Evolutionary conservation across 176 grass and related monocot genomes (phyloP), one percentile per base, ranked within the genome.

Genomic region (Oryza nivara): DNA sequence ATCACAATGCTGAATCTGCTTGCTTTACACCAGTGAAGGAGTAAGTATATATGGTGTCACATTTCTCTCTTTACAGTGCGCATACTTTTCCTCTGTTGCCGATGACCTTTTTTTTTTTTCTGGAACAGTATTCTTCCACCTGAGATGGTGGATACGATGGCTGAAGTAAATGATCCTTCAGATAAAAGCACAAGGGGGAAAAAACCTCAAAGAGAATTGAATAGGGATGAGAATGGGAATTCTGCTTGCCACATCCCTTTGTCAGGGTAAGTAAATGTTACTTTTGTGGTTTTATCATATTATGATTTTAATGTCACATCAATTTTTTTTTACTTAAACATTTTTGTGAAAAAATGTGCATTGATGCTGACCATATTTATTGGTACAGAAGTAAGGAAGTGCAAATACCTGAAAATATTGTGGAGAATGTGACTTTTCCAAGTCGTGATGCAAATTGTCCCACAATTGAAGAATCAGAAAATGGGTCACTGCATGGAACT

Each of bases 1-100:
- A 64, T 36, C 74, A 78, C 20, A 83, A 90, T 73, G 65, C 88
- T 16, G 63, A 72, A 83, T 87, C 89, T 86, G 87, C 80, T 82
- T 94, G 91, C 75, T 99, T 92, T 87, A 92, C 91, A 41, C 91
- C 86, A 54, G 75, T 94, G 67, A 81, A 82, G 78, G 93, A 96
- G 96, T 99, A 92, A 85, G 96, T 92, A 83, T 70, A 81, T 43
- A 15, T 11, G 81, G 35, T 22, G 26, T 79, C 72, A 56, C n/a
- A 11, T 84, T 65, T 68, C 56, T 85, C 6, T 83, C 22, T 68
- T 76, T 16, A 73, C 30, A 70, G 61, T 67, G 48, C 35, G 8
- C 34, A 86, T 64, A 5, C 63, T 82, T 70, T 84, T 83, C n/a
- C 34, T 66, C 36, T 44, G n/a, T 87, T 83, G 14, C 25, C 77